Conservation (phyloP, 1,284 basidiomycete genomes). For the Afroboletus lepidellus region DNA sequence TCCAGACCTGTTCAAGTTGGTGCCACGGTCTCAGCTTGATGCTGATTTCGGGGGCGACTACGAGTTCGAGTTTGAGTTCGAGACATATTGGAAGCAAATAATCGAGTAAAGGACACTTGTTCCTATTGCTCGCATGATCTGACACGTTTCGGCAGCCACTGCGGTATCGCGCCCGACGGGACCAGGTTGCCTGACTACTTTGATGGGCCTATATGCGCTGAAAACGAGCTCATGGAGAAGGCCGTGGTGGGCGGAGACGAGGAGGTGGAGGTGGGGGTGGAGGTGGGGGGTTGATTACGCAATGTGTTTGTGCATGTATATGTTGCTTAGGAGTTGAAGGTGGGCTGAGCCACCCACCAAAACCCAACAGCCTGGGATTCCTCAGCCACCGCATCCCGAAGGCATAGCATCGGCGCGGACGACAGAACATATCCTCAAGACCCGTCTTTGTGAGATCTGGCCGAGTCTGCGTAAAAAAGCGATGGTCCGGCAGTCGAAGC, state of each 20-base stretch:
- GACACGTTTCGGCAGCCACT: slow-evolving; percentile 41
- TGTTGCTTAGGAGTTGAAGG: neutral
- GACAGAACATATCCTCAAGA: slow-evolving; percentile 5
- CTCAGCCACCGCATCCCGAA: slow-evolving; percentile 28
- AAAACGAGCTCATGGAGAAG: neutral
- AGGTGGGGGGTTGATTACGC: slow-evolving; percentile 18
- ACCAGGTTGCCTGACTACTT: slow-evolving; percentile 41
- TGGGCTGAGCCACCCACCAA: slow-evolving; percentile 15
- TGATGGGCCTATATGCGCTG: slow-evolving; percentile 19
- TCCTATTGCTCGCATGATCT: neutral
- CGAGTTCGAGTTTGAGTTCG: slow-evolving; percentile 75
- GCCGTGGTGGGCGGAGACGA: neutral
- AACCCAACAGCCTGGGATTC: slow-evolving; percentile 28
- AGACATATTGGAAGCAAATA: slow-evolving; percentile 78
- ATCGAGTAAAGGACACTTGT: slow-evolving; percentile 49
- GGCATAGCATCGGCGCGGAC: slow-evolving; percentile 12
- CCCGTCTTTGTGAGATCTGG: slow-evolving; percentile 17
- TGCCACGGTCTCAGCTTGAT: slow-evolving; percentile 77
- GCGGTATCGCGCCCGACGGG: slow-evolving; percentile 61
- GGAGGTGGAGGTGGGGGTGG: neutral
- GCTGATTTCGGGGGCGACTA: slow-evolving; percentile 80
- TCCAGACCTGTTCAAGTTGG: slow-evolving; percentile 73
- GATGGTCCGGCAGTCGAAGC: slow-evolving; percentile 35
- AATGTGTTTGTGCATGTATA: slow-evolving; percentile 25
- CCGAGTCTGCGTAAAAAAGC: slow-evolving; percentile 16